Evolutionary conservation across 108 stramenopile species (phyloP).

Genomic region (Skeletonema marinoi): DNA sequence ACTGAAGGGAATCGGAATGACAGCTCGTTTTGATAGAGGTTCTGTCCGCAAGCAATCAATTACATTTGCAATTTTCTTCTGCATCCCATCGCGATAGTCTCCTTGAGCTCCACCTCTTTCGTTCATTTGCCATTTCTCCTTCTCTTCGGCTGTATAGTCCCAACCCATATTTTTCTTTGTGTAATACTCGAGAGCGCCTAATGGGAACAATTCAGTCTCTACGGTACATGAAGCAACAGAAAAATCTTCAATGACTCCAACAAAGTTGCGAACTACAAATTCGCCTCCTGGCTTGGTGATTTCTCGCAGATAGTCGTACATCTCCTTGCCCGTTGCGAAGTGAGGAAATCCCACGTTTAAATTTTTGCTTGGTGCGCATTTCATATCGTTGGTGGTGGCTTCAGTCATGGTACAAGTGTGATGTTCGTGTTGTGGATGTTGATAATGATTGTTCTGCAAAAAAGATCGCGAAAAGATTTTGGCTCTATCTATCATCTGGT

Average conservation of each 20-base stretch:
- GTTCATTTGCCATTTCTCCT: conserved; percentile 42
- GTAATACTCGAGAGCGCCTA: conserved; percentile 60
- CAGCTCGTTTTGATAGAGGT: conserved; percentile 57
- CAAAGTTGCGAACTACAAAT: conserved; percentile 63
- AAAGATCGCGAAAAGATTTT: too few relatives aligned
- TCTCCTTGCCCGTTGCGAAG: conserved; percentile 47
- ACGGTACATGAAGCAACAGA: conserved; percentile 42
- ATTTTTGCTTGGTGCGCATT: conserved; percentile 54
- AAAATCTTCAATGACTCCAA: conserved; percentile 62
- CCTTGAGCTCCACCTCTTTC: conserved; percentile 68
- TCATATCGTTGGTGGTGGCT: background rate
- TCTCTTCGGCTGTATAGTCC: conserved; percentile 51
- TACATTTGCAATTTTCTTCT: conserved; percentile 56
- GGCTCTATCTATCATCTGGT: too few relatives aligned
- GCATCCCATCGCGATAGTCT: conserved; percentile 68
- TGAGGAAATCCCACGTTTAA: conserved; percentile 53
- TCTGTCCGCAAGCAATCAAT: conserved; percentile 61
- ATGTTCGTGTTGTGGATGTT: too few relatives aligned
- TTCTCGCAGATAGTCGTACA: conserved; percentile 47
- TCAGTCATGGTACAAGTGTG: background rate
- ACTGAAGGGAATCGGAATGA: conserved; percentile 62
- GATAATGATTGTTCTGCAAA: too few relatives aligned
- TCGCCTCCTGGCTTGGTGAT: conserved; percentile 57
- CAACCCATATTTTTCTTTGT: conserved; percentile 64
- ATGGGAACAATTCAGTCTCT: conserved; percentile 64